These are phyloP conservation scores for Wickerhamiella parazyma DNA, from an alignment of 805 yeast species.

Conservation along the genomic window DNA sequence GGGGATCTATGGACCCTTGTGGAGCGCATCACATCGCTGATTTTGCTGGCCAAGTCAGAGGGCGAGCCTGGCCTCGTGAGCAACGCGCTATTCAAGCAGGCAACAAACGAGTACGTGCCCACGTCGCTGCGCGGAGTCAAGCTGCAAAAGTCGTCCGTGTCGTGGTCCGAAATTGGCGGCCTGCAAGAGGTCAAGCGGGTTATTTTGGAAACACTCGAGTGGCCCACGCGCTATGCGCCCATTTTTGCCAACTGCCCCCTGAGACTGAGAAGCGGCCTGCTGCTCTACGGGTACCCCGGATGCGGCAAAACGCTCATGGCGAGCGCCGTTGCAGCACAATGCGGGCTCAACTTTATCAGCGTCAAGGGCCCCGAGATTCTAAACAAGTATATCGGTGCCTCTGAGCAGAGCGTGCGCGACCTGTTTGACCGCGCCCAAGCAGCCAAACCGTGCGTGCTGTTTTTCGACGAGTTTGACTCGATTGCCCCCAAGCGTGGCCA, in stretches of 20 bases:
- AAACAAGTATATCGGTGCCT: conserved; percentile 92
- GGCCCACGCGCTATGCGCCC: conserved; percentile 96
- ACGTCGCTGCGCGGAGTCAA: conserved; percentile 77
- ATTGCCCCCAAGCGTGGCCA: conserved; percentile 97
- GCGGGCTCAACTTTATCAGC: conserved; percentile 85
- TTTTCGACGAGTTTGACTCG: conserved; percentile 93
- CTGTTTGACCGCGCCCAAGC: conserved; percentile 88
- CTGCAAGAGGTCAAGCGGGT: conserved; percentile 59
- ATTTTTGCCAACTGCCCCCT: conserved; percentile 83
- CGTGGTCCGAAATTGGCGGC: conserved; percentile 89
- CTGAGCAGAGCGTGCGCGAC: conserved; percentile 89
- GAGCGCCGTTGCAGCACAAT: conserved; percentile 83
- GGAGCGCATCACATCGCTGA: conserved; percentile 36
- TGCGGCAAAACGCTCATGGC: conserved; percentile 93
- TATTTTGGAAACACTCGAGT: conserved; percentile 76
- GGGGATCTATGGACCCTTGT: conserved; percentile 59
- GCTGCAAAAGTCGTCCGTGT: conserved; percentile 57
- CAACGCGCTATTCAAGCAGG: conserved; percentile 34
- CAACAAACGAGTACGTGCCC: conserved; percentile 61
- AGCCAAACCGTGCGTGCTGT: conserved; percentile 84
- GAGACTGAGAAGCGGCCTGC: conserved; percentile 74
- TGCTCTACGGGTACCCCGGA: conserved; percentile 92
- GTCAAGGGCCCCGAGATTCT: conserved; percentile 93
- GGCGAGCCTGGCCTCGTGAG: conserved; percentile 4
- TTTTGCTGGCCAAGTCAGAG: conserved; percentile 8